These are phyloP conservation scores for Penicillium tannophilum DNA, from an alignment of 495 filamentous ascomycete genomes.

Conservation along the genomic window DNA sequence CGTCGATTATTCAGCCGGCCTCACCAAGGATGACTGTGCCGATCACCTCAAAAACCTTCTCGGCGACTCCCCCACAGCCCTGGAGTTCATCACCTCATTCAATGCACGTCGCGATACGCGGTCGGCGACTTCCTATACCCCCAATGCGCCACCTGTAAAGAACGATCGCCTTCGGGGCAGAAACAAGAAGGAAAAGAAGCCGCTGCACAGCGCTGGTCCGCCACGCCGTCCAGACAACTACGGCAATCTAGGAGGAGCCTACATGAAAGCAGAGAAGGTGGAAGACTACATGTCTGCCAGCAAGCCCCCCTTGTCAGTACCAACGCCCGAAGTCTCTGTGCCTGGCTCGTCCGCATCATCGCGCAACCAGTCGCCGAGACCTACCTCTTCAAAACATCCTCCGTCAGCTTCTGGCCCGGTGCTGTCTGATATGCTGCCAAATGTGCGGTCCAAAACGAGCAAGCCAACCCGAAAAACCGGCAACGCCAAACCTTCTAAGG, in stretches of 20 bases:
- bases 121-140: constrained; percentile 20
- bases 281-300: constrained; percentile 61
- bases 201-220: constrained; percentile 61
- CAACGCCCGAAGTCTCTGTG: constrained; percentile 29
- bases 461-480: constrained; percentile 58
- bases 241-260: constrained; percentile 58
- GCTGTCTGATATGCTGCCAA: constrained; percentile 74
- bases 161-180: constrained; percentile 16
- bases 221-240: constrained; percentile 60
- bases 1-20: constrained; percentile 72
- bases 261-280: constrained; percentile 59
- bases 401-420: constrained; percentile 74
- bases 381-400: constrained; percentile 53
- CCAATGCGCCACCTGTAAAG: constrained; percentile 27
- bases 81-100: constrained; percentile 93
- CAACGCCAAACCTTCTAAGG: constrained; percentile 37
- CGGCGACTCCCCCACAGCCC: constrained; percentile 77
- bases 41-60: constrained; percentile 87
- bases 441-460: constrained; percentile 60
- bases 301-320: constrained; percentile 27
- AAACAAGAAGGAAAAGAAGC: constrained; percentile 56
- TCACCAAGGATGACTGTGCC: constrained; percentile 72
- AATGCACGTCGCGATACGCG: constrained; percentile 67
- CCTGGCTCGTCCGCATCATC: constrained; percentile 33
- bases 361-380: constrained; percentile 40